These are phyloP conservation scores for Lepidopterella palustris DNA, from an alignment of 495 filamentous ascomycete genomes.

Conservation along the genomic window DNA sequence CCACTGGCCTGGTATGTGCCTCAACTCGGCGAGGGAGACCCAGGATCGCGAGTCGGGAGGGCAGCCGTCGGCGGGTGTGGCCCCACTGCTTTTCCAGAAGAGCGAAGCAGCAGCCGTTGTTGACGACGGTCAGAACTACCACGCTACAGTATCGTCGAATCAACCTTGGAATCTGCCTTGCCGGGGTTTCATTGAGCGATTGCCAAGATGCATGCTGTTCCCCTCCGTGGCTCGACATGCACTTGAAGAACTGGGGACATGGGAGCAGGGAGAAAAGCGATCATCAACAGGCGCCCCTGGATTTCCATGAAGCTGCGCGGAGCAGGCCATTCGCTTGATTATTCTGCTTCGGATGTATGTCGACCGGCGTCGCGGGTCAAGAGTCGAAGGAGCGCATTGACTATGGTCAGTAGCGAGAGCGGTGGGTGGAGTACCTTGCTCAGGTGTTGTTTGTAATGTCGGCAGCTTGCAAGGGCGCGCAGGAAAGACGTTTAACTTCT, in stretches of 20 bases:
- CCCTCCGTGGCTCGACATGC: background rate
- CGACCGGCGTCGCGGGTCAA: background rate
- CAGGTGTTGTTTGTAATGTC: background rate
- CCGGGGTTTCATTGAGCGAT: conserved; percentile 2
- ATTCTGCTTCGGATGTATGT: background rate
- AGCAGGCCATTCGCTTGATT: background rate
- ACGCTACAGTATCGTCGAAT: background rate
- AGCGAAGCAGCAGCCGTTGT: background rate
- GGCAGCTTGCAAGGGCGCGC: background rate
- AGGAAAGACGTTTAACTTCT: background rate
- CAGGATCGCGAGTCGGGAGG: background rate
- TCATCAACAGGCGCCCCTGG: background rate
- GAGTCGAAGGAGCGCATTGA: background rate
- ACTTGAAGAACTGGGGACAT: background rate
- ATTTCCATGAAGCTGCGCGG: background rate
- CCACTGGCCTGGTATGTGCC: background rate
- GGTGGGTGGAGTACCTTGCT: background rate
- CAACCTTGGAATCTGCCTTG: background rate
- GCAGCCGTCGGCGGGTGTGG: background rate
- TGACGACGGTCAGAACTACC: background rate
- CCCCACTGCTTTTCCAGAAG: background rate
- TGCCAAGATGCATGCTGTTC: background rate
- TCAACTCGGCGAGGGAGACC: background rate
- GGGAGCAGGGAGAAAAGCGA: background rate
- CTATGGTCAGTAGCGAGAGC: background rate